A percentile compares a stretch with the other conserved stretches of the same genome.
Conservation (phyloP, 2,329 filamentous ascomycete genomes). For the Diaporthe helianthi region DNA sequence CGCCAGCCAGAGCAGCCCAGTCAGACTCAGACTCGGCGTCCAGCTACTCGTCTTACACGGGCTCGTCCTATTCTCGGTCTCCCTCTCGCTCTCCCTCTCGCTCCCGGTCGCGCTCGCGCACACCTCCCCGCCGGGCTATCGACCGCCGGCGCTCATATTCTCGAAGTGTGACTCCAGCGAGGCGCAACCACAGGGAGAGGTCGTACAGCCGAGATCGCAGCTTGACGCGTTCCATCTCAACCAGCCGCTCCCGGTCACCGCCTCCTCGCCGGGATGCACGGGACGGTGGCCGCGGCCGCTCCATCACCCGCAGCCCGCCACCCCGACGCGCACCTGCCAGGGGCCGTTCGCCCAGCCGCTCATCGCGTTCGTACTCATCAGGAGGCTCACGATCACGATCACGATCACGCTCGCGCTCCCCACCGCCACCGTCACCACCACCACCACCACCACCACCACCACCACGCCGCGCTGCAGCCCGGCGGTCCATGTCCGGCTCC, state of each 20-base stretch:
- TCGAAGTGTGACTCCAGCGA: slow-evolving; percentile 41
- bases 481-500: slow-evolving; percentile 27
- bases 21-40: slow-evolving; percentile 77
- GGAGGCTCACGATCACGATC: slow-evolving; percentile 32
- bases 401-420: slow-evolving; percentile 31
- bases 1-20: slow-evolving; percentile 64
- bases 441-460: slow-evolving; percentile 29
- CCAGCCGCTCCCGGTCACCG: slow-evolving; percentile 36
- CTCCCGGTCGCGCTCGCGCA: slow-evolving; percentile 55
- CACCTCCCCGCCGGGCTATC: slow-evolving; percentile 46
- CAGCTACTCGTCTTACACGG: slow-evolving; percentile 79
- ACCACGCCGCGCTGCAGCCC: background rate
- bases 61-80: slow-evolving; percentile 65
- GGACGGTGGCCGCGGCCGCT: slow-evolving; percentile 29
- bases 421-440: slow-evolving; percentile 29
- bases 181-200: slow-evolving; percentile 27
- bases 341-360: slow-evolving; percentile 32
- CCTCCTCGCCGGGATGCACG: slow-evolving; percentile 31
- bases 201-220: slow-evolving; percentile 39
- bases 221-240: slow-evolving; percentile 49
- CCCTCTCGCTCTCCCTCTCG: slow-evolving; percentile 56
- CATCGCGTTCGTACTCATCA: slow-evolving; percentile 32
- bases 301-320: slow-evolving; percentile 31
- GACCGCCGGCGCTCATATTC: slow-evolving; percentile 48
- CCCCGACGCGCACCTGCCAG: slow-evolving; percentile 19